Base-by-base conservation (phyloP, 2,329 filamentous ascomycete species). In the Arthrinium phaeospermum region DNA sequence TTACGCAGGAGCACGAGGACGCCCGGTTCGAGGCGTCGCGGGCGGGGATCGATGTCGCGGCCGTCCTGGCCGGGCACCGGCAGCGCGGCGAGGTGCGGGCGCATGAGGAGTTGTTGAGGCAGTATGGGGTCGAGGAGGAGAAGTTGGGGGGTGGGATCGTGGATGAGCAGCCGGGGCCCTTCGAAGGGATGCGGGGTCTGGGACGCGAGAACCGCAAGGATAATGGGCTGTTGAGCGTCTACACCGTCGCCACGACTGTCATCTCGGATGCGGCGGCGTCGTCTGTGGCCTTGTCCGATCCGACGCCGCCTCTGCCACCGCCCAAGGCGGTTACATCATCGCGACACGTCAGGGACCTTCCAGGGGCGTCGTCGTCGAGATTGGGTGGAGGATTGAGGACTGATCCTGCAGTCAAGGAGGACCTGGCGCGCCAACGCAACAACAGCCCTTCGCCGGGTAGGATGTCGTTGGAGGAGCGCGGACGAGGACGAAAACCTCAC, bases 41-140 rank as follows among this genome's bases (percentile, higher is more conserved):
- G 14, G 77, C 78, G 0, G 77, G 78, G 0, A 77, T 81, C 69
- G 77, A 80, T 47, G 75, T 80, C 5, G 71, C 71, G 12, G 71
- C 64, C 0, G 75, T 76, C 61, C 72, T 78, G 10, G 68, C 72
- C 4, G 51, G 44, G 1, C 75, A 77, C 2, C 49, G 74, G 30
- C 70, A 67, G 0, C 71, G 72, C 12, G 44, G 30, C 3, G 57
- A 68, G 1, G n/a, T 80, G 1, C 30, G 75, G 0, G 78, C 80
- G 16, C 79, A 81, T 34, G 71, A 78, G 22, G 73, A 47, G 27
- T 71, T 80, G 72, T 70, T 81, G 13, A n/a, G 67, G 8, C n/a
- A 71, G 53, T 79, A 75, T 69, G 79, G 77, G 0, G 22, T 72
- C 27, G 14, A 47, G 3, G 73, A 47, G 2, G 74, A 72, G 12